These are phyloP conservation scores for Claviceps maximensis DNA, from an alignment of 2,329 filamentous ascomycete species.

Conservation along the genomic window DNA sequence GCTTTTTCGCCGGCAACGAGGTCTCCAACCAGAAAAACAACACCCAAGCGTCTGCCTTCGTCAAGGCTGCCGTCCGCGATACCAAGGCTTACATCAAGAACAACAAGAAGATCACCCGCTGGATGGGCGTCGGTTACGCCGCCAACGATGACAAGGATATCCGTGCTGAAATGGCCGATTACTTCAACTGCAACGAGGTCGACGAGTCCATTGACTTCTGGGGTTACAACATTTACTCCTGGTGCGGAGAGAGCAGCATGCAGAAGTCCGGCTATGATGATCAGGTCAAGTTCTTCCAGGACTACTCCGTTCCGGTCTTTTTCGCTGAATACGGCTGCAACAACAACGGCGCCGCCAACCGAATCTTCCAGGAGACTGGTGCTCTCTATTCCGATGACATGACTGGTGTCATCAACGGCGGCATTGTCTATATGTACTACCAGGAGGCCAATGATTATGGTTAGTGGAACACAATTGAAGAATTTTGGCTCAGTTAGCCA, in stretches of 20 bases:
- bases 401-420: constrained; percentile 80
- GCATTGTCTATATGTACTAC: constrained; percentile 99
- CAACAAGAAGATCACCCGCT: constrained; percentile 67
- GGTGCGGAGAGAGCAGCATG: constrained; percentile 82
- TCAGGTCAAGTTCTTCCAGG: constrained; percentile 73
- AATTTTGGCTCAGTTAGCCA: too few relatives aligned
- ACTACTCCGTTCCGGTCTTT: constrained; percentile 90
- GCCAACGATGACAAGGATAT: constrained; percentile 85
- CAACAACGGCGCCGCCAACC: constrained; percentile 44
- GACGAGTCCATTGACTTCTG: constrained; percentile 77
- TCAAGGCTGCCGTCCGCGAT: constrained; percentile 95
- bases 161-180: constrained; percentile 69
- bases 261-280: constrained; percentile 64
- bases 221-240: constrained; percentile 99
- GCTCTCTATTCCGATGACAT: constrained; percentile 72
- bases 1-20: constrained; percentile 98
- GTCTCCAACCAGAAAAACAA: constrained; percentile 83
- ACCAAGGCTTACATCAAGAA: constrained; percentile 85
- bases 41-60: constrained; percentile 80
- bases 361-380: constrained; percentile 73
- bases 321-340: constrained; percentile 99
- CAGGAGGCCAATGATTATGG: constrained; percentile 84
- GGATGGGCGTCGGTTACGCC: constrained; percentile 84
- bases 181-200: constrained; percentile 78
- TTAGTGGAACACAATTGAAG: constrained; percentile 25